These are phyloP conservation scores for Cercospora sojina DNA, from an alignment of 2,329 filamentous ascomycete genomes.

Conservation along the genomic window DNA sequence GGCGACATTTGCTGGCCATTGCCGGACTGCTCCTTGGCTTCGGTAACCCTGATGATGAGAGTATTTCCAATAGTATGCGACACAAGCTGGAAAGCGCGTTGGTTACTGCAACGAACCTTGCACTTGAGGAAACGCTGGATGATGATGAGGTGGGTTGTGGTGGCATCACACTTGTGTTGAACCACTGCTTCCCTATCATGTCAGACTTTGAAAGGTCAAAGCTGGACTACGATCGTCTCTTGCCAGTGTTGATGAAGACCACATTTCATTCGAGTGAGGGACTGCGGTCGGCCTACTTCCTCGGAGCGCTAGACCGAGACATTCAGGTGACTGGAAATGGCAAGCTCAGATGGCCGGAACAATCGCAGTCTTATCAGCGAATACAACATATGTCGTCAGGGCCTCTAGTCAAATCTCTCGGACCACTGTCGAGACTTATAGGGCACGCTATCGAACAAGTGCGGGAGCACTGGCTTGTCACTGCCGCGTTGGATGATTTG, in stretches of 20 bases:
- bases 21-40: slow-evolving; percentile 77
- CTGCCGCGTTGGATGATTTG: slow-evolving; percentile 62
- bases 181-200: slow-evolving; percentile 72
- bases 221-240: slow-evolving; percentile 65
- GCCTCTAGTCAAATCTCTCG: slow-evolving; percentile 65
- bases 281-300: slow-evolving; percentile 72
- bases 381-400: slow-evolving; percentile 59
- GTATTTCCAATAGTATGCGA: slow-evolving; percentile 63
- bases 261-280: slow-evolving; percentile 70
- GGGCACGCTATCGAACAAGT: slow-evolving; percentile 63
- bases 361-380: slow-evolving; percentile 59
- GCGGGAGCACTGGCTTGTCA: slow-evolving; percentile 50
- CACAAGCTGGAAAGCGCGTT: slow-evolving; percentile 70
- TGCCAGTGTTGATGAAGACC: slow-evolving; percentile 68
- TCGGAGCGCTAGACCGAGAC: slow-evolving; percentile 68
- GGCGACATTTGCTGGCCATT: slow-evolving; percentile 81
- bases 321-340: slow-evolving; percentile 54
- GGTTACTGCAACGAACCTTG: slow-evolving; percentile 72
- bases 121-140: slow-evolving; percentile 58
- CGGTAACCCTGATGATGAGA: slow-evolving; percentile 61
- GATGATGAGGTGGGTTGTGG: slow-evolving; percentile 51
- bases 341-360: slow-evolving; percentile 63
- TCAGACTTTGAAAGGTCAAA: slow-evolving; percentile 58
- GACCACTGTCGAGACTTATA: slow-evolving; percentile 64
- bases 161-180: slow-evolving; percentile 67